phyloP scores from a whole-genome alignment of 208 protist genomes.

The Leishmania amazonensis region DNA sequence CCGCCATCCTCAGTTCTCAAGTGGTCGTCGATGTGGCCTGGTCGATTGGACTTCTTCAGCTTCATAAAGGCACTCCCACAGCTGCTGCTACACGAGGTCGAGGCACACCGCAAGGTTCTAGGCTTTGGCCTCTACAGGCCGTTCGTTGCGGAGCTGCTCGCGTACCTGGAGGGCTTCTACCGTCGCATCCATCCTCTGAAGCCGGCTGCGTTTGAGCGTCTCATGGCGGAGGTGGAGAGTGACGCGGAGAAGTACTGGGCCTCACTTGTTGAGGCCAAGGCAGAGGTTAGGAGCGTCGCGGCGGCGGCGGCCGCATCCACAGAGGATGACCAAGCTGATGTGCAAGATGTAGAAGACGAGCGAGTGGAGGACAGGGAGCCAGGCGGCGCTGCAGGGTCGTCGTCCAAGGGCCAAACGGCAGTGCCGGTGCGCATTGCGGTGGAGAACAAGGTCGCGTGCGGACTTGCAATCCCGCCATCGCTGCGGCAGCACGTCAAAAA shows the following conservation, averaged over 20 bases:
- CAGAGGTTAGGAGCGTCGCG: conserved; percentile 18
- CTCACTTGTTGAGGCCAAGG: conserved; percentile 51
- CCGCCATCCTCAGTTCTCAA: conserved; percentile 13
- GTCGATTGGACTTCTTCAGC: conserved; percentile 69
- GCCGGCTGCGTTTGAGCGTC: conserved; percentile 35
- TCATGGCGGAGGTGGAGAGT: conserved; percentile 53
- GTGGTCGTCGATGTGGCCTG: conserved; percentile 40
- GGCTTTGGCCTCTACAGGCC: conserved; percentile 64
- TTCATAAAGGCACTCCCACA: conserved; percentile 59
- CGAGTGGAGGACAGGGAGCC: background rate
- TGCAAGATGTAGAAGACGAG: conserved; percentile 6
- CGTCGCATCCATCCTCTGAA: conserved; percentile 58
- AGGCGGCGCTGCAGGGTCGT: background rate
- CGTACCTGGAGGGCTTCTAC: conserved; percentile 74
- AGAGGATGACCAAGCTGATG: conserved; percentile 17
- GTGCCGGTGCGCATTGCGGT: conserved; percentile 19
- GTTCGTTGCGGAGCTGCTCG: conserved; percentile 55
- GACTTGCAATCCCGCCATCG: conserved; percentile 59
- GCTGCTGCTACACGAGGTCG: conserved; percentile 53
- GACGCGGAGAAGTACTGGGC: conserved; percentile 78
- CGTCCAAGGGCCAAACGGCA: background rate
- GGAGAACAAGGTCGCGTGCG: conserved; percentile 45
- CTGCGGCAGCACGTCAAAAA: conserved; percentile 64
- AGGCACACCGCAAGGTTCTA: conserved; percentile 70
- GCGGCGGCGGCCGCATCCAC: conserved; percentile 32